These are phyloP conservation scores for Lentinula edodes DNA, from an alignment of 768 basidiomycete genomes.

Conservation along the genomic window DNA sequence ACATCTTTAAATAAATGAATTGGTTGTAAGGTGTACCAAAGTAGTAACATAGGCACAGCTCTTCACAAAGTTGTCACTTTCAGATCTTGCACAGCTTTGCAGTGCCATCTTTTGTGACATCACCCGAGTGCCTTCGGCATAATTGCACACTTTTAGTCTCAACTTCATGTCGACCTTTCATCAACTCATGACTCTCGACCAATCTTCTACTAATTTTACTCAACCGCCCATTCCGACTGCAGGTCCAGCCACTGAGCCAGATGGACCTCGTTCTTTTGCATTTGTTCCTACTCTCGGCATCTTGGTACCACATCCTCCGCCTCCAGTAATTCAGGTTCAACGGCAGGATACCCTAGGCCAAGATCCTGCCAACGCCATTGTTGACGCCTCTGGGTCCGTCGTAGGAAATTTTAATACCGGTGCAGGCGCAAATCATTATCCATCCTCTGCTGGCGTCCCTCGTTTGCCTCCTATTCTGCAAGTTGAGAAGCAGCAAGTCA, in stretches of 20 bases:
- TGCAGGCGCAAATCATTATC: slow-evolving; percentile 53
- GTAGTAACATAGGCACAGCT: background rate
- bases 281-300: slow-evolving; percentile 5
- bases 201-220: slow-evolving; percentile 25
- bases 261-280: slow-evolving; percentile 11
- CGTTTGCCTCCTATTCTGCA: slow-evolving; percentile 80
- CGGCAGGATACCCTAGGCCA: slow-evolving; percentile 7
- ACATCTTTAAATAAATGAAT: slow-evolving; percentile 46
- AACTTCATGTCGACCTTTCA: slow-evolving; percentile 1
- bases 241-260: slow-evolving; percentile 11
- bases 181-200: slow-evolving; percentile 6
- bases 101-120: background rate
- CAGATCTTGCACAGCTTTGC: background rate
- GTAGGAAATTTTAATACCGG: slow-evolving; percentile 24
- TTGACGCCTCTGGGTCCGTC: slow-evolving; percentile 26
- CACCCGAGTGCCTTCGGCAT: background rate
- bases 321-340: background rate
- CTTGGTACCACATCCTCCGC: background rate
- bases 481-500: slow-evolving; percentile 93
- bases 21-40: slow-evolving; percentile 6
- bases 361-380: background rate
- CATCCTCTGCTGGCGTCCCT: slow-evolving; percentile 41
- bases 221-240: slow-evolving; percentile 14
- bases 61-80: background rate
- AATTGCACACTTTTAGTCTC: background rate